Conservation (phyloP, 2,329 filamentous ascomycete genomes). For the Talaromyces atroroseus region DNA sequence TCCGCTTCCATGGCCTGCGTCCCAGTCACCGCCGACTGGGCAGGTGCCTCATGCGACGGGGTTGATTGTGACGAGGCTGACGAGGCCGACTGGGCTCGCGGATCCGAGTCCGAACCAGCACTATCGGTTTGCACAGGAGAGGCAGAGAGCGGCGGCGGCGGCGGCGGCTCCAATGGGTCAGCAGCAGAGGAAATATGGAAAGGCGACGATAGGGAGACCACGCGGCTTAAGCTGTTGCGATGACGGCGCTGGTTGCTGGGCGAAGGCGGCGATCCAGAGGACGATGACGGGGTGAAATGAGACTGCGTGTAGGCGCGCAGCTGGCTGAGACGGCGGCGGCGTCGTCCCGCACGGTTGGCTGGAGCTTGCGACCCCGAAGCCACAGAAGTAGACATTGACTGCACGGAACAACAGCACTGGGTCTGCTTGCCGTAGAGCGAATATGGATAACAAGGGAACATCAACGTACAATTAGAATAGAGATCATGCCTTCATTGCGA, state of each 20-base stretch:
- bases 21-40: slow-evolving; percentile 17
- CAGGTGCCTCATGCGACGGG: neutral
- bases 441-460: too few species aligned
- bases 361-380: slow-evolving; percentile 20
- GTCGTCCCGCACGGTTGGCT: slow-evolving; percentile 28
- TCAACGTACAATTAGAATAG: too few species aligned
- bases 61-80: slow-evolving; percentile 9
- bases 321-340: slow-evolving; percentile 37
- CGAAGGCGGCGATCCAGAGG: slow-evolving; percentile 17
- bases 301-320: slow-evolving; percentile 35
- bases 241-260: slow-evolving; percentile 22
- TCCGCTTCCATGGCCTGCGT: slow-evolving; percentile 19
- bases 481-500: too few species aligned
- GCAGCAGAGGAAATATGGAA: slow-evolving; percentile 17
- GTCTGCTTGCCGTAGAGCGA: too few species aligned
- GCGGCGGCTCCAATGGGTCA: slow-evolving; percentile 5
- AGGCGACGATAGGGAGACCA: slow-evolving; percentile 30
- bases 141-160: slow-evolving; percentile 1
- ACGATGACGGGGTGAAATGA: slow-evolving; percentile 21
- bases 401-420: too few species aligned
- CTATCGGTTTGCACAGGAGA: slow-evolving; percentile 8
- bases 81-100: slow-evolving; percentile 3
- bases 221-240: slow-evolving; percentile 33
- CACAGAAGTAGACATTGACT: slow-evolving; percentile 22
- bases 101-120: slow-evolving; percentile 9